Conservation (phyloP, 2,329 filamentous ascomycete genomes). For the Chaetomiaceae sp. region DNA sequence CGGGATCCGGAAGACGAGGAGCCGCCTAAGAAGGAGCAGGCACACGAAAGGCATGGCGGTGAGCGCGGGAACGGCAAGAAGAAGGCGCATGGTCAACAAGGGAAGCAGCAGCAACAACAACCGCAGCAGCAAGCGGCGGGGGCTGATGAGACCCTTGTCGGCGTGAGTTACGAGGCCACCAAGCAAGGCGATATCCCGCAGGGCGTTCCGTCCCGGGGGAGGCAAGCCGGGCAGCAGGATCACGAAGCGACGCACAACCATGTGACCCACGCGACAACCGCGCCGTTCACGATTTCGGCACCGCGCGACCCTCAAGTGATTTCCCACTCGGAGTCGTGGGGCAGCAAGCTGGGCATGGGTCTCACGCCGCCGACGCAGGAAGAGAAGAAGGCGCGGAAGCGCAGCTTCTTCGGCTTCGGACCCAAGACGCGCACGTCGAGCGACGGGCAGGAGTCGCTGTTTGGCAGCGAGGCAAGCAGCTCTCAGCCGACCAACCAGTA, state of each 20-base stretch:
- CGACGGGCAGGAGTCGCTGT: conserved; percentile 52
- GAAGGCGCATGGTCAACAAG: conserved; percentile 35
- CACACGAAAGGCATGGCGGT: conserved; percentile 29
- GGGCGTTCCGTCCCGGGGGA: conserved; percentile 33
- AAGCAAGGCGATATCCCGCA: conserved; percentile 48
- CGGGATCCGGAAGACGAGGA: conserved; percentile 55
- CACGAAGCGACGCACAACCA: conserved; percentile 31
- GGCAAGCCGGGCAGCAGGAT: conserved; percentile 31
- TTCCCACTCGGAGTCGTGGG: conserved; percentile 76
- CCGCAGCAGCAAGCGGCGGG: conserved; percentile 21
- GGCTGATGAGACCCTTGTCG: conserved; percentile 44
- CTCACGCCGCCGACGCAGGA: conserved; percentile 45
- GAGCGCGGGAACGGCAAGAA: conserved; percentile 39
- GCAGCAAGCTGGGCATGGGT: conserved; percentile 59
- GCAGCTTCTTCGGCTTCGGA: conserved; percentile 67
- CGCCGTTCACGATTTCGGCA: conserved; percentile 62
- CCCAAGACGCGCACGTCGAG: conserved; percentile 53
- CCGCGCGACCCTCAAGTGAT: conserved; percentile 82
- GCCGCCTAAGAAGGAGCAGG: conserved; percentile 29
- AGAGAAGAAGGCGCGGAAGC: conserved; percentile 77
- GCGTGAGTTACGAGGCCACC: conserved; percentile 52
- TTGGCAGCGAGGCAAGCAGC: conserved; percentile 42
- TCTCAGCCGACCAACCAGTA: conserved; percentile 37
- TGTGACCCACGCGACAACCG: conserved; percentile 34
- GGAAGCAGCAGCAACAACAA: conserved; percentile 27